Evolutionary conservation across 129 eudicot species (phyloP).

Genomic region (Erigeron canadensis): DNA sequence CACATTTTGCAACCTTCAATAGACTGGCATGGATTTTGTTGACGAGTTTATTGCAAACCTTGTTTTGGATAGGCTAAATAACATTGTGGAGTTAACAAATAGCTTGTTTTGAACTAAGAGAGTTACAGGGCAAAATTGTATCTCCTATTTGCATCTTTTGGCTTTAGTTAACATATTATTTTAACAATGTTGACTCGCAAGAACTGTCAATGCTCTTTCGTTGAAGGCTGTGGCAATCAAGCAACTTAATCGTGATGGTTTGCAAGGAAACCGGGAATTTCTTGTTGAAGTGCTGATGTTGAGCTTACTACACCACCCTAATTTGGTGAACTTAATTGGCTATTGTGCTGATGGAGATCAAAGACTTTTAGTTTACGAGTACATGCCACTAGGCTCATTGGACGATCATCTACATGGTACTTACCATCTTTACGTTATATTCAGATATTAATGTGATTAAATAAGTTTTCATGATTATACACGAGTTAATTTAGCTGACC

Average conservation of each 20-base stretch:
- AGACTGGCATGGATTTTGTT: no score
- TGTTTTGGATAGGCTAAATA: no score
- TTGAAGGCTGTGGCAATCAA: constrained; percentile 73
- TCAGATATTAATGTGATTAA: neutral
- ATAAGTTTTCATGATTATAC: neutral
- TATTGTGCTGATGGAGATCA: constrained; percentile 88
- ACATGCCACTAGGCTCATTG: constrained; percentile 75
- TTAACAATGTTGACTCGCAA: no score
- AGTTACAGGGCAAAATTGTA: no score
- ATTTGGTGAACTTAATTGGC: constrained; percentile 74
- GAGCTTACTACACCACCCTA: constrained; percentile 74
- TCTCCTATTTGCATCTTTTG: no score
- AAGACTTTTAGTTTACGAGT: constrained; percentile 74
- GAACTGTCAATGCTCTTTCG: neutral
- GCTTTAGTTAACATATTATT: no score
- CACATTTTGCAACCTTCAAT: no score
- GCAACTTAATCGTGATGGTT: constrained; percentile 76
- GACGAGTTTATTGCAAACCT: no score
- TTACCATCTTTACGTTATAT: neutral
- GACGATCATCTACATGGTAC: constrained; percentile 85
- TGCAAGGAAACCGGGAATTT: constrained; percentile 82
- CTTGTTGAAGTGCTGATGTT: constrained; percentile 82
- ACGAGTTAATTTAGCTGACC: neutral
- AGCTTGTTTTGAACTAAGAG: no score
- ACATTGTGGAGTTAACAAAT: no score